Evolutionary conservation across 352 stramenopile species (phyloP).

Genomic region (Globisporangium alternatum): DNA sequence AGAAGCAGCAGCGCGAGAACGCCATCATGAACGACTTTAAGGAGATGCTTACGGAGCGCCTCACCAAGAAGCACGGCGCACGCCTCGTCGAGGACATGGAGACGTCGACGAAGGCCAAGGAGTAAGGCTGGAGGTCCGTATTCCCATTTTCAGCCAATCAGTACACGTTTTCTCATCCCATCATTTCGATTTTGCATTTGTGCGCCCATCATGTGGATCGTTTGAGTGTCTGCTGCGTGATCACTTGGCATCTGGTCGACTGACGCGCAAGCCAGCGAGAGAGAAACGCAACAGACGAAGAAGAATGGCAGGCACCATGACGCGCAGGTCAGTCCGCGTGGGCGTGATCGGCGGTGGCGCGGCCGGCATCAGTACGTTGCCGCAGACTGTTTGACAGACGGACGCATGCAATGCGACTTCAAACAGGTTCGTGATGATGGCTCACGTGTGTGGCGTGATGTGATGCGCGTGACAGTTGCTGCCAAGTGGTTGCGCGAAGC

Average conservation of each 20-base stretch:
- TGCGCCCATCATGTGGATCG: neutral
- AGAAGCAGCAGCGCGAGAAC: constrained; percentile 98
- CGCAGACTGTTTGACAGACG: neutral
- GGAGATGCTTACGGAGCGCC: constrained; percentile 86
- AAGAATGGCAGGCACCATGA: constrained; percentile 2
- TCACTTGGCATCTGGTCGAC: constrained; percentile 1
- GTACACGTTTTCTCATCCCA: constrained; percentile 11
- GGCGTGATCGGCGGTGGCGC: constrained; percentile 72
- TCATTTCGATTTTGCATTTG: constrained; percentile 9
- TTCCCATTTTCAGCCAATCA: constrained; percentile 12
- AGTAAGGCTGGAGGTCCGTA: constrained; percentile 8
- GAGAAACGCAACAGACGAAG: neutral
- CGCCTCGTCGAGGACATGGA: constrained; percentile 86
- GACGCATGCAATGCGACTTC: neutral
- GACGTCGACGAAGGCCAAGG: constrained; percentile 47
- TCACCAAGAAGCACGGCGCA: constrained; percentile 88
- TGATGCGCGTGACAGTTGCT: constrained; percentile 36
- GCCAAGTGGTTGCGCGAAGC: constrained; percentile 64
- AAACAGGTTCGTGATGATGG: neutral
- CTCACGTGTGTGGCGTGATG: constrained; percentile 4
- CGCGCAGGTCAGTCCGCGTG: constrained; percentile 27
- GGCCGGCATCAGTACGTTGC: constrained; percentile 65
- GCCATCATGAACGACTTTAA: constrained; percentile 97
- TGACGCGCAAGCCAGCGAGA: neutral
- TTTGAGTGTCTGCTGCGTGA: neutral